These are phyloP conservation scores for Globisporangium carolinianum DNA, from an alignment of 352 stramenopile genomes.

Conservation along the genomic window DNA sequence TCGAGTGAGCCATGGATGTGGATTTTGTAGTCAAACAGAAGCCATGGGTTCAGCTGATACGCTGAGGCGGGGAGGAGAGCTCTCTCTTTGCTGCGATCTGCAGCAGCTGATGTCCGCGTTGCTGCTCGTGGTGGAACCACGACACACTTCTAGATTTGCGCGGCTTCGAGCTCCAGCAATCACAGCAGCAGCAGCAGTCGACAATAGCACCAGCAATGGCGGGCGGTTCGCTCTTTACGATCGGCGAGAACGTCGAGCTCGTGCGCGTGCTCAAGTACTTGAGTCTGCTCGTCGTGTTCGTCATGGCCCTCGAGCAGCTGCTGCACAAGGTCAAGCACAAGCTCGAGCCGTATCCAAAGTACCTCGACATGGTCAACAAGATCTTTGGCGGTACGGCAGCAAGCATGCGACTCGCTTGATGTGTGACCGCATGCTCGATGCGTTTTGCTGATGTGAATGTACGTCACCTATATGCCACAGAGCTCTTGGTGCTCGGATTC, in stretches of 20 bases:
- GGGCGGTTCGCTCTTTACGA: slow-evolving; percentile 14
- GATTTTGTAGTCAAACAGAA: too few species aligned
- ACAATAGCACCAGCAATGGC: slow-evolving; percentile 16
- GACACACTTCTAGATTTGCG: too few species aligned
- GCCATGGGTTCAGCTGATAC: too few species aligned
- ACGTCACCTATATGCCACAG: slow-evolving; percentile 3
- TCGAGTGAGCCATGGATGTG: slow-evolving; percentile 5
- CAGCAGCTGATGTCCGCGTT: too few species aligned
- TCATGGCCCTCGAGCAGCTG: slow-evolving; percentile 38
- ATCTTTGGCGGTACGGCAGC: slow-evolving; percentile 20
- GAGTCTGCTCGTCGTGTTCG: slow-evolving; percentile 37
- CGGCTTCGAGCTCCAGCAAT: too few species aligned
- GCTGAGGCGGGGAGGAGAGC: too few species aligned
- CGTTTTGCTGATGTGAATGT: too few species aligned
- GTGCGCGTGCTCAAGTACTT: slow-evolving; percentile 25
- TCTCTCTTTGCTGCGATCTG: too few species aligned
- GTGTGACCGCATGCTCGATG: too few species aligned
- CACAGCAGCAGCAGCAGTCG: too few species aligned
- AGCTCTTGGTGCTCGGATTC: slow-evolving; percentile 56
- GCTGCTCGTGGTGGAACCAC: too few species aligned
- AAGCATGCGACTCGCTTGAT: not conserved
- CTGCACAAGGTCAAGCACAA: slow-evolving; percentile 47
- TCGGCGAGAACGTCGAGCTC: not conserved
- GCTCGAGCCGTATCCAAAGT: slow-evolving; percentile 48
- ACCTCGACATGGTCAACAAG: slow-evolving; percentile 64